Conservation (phyloP, 2,329 filamentous ascomycete genomes). For the Zymoseptoria passerinii region DNA sequence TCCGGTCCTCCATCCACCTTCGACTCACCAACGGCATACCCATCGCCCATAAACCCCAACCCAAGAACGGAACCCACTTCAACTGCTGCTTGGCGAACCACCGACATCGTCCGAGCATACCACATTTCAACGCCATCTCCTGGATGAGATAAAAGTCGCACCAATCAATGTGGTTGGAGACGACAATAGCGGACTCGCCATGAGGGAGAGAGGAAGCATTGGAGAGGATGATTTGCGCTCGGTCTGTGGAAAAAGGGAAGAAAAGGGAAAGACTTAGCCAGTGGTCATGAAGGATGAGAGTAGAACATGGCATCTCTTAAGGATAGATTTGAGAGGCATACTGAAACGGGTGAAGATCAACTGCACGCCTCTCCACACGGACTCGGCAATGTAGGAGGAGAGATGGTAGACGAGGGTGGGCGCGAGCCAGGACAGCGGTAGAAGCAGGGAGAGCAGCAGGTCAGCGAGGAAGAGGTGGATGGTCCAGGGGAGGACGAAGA, state of each 20-base stretch:
- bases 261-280: background rate
- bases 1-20: slow-evolving; percentile 50
- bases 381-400: slow-evolving; percentile 48
- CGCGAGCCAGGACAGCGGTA: slow-evolving; percentile 26
- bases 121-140: slow-evolving; percentile 44
- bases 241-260: slow-evolving; percentile 26
- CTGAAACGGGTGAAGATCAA: slow-evolving; percentile 46
- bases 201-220: slow-evolving; percentile 42
- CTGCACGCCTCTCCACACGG: slow-evolving; percentile 52
- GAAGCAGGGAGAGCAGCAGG: slow-evolving; percentile 32
- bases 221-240: slow-evolving; percentile 45
- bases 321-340: background rate
- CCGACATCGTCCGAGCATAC: slow-evolving; percentile 54
- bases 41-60: slow-evolving; percentile 58
- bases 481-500: slow-evolving; percentile 43
- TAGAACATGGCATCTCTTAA: background rate
- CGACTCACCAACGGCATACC: slow-evolving; percentile 56
- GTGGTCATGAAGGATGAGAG: background rate
- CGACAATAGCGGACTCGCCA: slow-evolving; percentile 52
- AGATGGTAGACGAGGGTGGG: slow-evolving; percentile 46
- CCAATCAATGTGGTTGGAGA: slow-evolving; percentile 55
- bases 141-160: slow-evolving; percentile 59
- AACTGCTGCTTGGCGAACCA: slow-evolving; percentile 57
- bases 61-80: slow-evolving; percentile 51
- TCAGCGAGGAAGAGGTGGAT: slow-evolving; percentile 46